Evolutionary conservation across 2,329 filamentous ascomycete genomes (phyloP).

Genomic region (Fonsecaea pugnacius): DNA sequence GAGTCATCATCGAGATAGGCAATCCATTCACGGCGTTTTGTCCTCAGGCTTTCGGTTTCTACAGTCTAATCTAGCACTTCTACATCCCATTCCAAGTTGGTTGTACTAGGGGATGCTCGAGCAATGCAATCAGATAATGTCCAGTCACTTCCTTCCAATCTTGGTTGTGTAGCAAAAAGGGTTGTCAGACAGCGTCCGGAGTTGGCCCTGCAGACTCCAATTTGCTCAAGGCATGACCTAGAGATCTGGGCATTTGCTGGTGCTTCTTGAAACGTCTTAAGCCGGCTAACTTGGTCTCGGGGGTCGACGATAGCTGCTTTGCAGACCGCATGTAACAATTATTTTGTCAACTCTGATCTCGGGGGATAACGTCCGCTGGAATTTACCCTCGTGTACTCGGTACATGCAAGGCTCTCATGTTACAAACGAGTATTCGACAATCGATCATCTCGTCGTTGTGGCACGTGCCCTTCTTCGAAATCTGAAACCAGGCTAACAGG

Average conservation of each 20-base stretch:
- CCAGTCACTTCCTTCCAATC: background rate
- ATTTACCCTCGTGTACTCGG: background rate
- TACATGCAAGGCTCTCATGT: background rate
- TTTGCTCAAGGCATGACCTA: background rate
- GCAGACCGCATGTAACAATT: background rate
- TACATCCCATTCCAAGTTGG: background rate
- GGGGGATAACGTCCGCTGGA: background rate
- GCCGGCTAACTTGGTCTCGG: background rate
- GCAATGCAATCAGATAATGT: conserved; percentile 11
- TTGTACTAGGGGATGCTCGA: conserved; percentile 23
- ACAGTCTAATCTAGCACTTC: conserved; percentile 21
- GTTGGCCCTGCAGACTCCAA: background rate
- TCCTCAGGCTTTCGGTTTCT: conserved; percentile 26
- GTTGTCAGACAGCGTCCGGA: background rate
- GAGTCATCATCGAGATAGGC: conserved; percentile 35
- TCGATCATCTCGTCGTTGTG: conserved; percentile 6
- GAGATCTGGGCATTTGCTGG: background rate
- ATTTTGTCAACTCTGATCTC: background rate
- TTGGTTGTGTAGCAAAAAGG: background rate
- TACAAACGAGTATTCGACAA: background rate
- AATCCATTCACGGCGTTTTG: conserved; percentile 36
- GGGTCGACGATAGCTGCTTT: background rate
- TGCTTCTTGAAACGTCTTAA: background rate
- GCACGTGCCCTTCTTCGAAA: conserved; percentile 21
- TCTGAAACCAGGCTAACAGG: conserved; percentile 1